Base-by-base conservation (phyloP, 441 rosid genomes). In the Gossypium lobatum region DNA sequence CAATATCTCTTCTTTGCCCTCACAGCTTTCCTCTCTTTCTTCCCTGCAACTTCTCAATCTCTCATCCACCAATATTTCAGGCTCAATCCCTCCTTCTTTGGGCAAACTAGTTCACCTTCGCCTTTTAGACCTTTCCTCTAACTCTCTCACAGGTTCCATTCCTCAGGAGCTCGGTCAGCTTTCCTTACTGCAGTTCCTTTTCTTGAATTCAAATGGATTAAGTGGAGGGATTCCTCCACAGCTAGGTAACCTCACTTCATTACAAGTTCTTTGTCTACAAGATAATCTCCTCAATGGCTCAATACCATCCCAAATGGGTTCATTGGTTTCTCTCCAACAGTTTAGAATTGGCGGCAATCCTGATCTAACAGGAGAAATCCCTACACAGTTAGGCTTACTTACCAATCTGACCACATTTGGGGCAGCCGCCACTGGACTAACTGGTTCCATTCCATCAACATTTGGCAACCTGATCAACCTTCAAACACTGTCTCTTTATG, bases 311-410 rank as follows among this genome's bases (percentile, higher is more conserved):
- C 93, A 91, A 57, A 65, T 92, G 61, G 98, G 97, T 71, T 86
- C 95, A 72, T 64, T 92, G 46, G 79, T 84, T 68, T 87, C 95
- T 59, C 91, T 94, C 68, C 98, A 89, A 72, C 88, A 94, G 83
- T 80, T 94, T 45, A 83, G 97, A 71, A 73, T 94, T 42, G 97
- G 98, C 1, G 98, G 98, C 0, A 92, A 92, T 75, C 97, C 98
- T 50, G 82, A 82, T 76, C 67, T 94, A 5, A 82, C 85, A 23
- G 97, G 97, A 6, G 88, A 87, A 39, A 87, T 94, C 66, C 98
- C 98, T 21, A 75, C 87, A 21, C 86, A 92, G 72, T 72, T 94
- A 39, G 98, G 98, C 21, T 68, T 83, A 9, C 85, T 94, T 64
- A 85, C 75, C 68, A 94, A 94, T 73, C 86, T 94, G 73, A 94